Evolutionary conservation across 169 alveolate species (phyloP), one percentile per base, ranked within the genome.

Genomic region (Amoebophrya sp.): DNA sequence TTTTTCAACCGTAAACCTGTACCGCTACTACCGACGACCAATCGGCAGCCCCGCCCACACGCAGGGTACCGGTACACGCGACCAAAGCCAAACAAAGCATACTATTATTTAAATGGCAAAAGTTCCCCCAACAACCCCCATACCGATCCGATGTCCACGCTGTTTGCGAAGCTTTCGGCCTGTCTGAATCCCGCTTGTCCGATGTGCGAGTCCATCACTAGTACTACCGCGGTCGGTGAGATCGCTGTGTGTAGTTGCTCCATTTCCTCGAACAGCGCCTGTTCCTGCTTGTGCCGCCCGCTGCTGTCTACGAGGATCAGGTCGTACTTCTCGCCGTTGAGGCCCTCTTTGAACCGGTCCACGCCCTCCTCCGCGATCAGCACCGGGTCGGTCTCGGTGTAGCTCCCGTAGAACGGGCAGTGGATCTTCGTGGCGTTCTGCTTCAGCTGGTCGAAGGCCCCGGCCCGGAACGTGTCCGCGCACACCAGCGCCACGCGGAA

Each of bases 381-480:
- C 13, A 98, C 99, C 7, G 99, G 99, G 93, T 98, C 99, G 45
- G 98, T 97, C 93, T 98, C 99, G n/a, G 98, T 94, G 93, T 98
- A 97, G 94, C 78, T 58, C 43, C 99, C 99, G 94, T 97, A 98
- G 94, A 98, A 98, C 0, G 99, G 99, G n/a, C 98, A 96, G 92
- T 97, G 95, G 29, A 97, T 98, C 93, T 97, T 97, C 38, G 99
- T 97, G 26, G 99, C 99, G 92, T 98, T 98, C 94, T 98, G 98
- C 91, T 98, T 98, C 89, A 98, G 95, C 95, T 98, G 98, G 94
- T 98, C 99, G 92, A 98, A 98, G 40, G 99, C 99, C 40, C 99
- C 99, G 2, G 99, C 99, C 93, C 99, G 96, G 95, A 98, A 98
- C n/a, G 99, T 98, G 94, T 98, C 99, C 18, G 99, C 99, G 93